Base-by-base conservation (phyloP, 2,329 filamentous ascomycete species). In the Diaporthe ilicicola region DNA sequence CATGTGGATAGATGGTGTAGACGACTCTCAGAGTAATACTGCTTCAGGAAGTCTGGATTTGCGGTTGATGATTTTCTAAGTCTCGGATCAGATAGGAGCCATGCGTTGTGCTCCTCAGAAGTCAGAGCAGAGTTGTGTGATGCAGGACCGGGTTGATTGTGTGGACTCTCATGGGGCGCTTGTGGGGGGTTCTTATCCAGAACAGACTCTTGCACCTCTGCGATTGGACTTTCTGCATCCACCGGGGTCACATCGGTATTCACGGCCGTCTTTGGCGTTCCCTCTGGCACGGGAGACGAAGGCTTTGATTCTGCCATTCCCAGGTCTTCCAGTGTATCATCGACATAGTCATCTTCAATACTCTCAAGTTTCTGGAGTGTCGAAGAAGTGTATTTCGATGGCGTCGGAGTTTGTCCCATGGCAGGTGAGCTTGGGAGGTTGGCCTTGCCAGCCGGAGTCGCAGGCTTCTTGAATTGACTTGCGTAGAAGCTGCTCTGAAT, bases 1-100 rank as follows among this genome's bases (percentile, higher is more conserved):
- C 96, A 98, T 1, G 94, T 94, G 0, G 95, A 98, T 0, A 99
- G 84, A 78, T 99, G 96, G 80, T 99, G 97, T 24, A 99, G 86
- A 29, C 96, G 92, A 73, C 95, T 98, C 81, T 98, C 95, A 5
- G 94, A 93, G 78, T 98, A 99, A 78, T 94, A 99, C 73, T 98
- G 95, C 74, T 95, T 93, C 1, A 99, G 85, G 73, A 99, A 99
- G 44, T 96, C 91, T 0, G 97, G 96, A 75, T 99, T 97, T 10
- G 94, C 93, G 1, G 94, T 94, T 1, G 95, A 97, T 0, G 94
- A 94, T 77, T 97, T 96, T 71, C 94, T 90, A 76, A 97, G 90
- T 42, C 91, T 91, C 2, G 96, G 94, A 77, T 98, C 94, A 2
- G 92, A 89, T 4, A 99, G 86, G 1, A 98, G 86, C 71, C 92